These are phyloP conservation scores for Xerocomus minutiporus DNA, from an alignment of 1,284 basidiomycete genomes.

Conservation along the genomic window DNA sequence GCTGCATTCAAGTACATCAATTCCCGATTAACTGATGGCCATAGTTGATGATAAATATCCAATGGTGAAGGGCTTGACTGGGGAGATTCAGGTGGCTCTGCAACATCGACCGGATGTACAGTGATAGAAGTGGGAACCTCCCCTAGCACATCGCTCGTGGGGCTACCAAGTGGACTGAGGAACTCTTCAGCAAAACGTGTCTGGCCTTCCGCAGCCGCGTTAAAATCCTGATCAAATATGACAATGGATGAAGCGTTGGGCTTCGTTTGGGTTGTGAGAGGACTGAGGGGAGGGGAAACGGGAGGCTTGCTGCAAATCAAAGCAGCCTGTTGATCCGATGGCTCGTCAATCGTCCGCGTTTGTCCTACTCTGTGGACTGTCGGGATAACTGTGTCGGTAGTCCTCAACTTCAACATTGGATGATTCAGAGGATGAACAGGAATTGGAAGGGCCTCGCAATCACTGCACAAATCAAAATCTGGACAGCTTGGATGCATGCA, in stretches of 20 bases:
- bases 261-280: not conserved
- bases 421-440: slow-evolving; percentile 71
- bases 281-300: not conserved
- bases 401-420: slow-evolving; percentile 76
- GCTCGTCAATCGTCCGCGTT: slow-evolving; percentile 22
- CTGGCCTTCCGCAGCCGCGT: slow-evolving; percentile 4
- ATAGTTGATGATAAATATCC: slow-evolving; percentile 24
- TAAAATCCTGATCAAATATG: not conserved
- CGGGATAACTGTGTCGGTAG: slow-evolving; percentile 49
- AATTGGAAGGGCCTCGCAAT: slow-evolving; percentile 79
- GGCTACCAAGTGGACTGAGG: slow-evolving; percentile 26
- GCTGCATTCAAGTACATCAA: slow-evolving; percentile 19
- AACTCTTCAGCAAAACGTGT: slow-evolving; percentile 21
- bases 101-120: slow-evolving; percentile 10
- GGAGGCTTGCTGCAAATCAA: not conserved
- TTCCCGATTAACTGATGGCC: slow-evolving; percentile 30
- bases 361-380: slow-evolving; percentile 40
- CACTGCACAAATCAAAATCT: slow-evolving; percentile 80
- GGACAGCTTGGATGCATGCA: slow-evolving; percentile 79
- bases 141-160: slow-evolving; percentile 3
- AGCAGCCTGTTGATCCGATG: not conserved
- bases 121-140: not conserved
- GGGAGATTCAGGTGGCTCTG: slow-evolving; percentile 4
- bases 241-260: not conserved
- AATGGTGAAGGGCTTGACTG: not conserved